Conservation (phyloP, 148 eudicot genomes). For the Arctostaphylos glauca region DNA sequence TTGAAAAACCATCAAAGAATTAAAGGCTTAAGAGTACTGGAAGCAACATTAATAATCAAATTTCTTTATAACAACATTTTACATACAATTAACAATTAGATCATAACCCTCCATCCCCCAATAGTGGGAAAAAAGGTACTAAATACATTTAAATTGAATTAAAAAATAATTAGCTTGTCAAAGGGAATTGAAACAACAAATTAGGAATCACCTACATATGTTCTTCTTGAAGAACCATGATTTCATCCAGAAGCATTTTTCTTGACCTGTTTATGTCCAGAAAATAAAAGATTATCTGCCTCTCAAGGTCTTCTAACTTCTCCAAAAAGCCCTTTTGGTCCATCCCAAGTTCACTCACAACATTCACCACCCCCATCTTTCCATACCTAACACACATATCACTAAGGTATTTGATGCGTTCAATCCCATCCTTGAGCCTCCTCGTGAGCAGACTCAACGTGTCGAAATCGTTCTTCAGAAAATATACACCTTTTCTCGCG, state of each 20-base stretch:
- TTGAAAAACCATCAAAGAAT: neutral
- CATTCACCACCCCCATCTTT: constrained; percentile 47
- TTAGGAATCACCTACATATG: neutral
- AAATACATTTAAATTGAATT: neutral
- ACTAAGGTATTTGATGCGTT: constrained; percentile 47
- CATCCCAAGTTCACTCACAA: constrained; percentile 41
- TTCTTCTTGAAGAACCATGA: constrained; percentile 13
- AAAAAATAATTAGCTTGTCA: neutral
- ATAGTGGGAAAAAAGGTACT: neutral
- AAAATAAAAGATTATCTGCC: constrained; percentile 63
- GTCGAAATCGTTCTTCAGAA: constrained; percentile 60
- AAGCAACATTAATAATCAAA: neutral
- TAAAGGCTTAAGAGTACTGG: neutral
- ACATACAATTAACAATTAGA: neutral
- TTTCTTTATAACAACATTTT: neutral
- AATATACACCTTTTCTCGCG: constrained; percentile 65
- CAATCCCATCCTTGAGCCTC: constrained; percentile 60
- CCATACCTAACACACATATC: constrained; percentile 53
- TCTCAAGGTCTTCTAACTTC: constrained; percentile 73
- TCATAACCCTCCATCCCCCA: neutral
- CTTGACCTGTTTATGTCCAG: constrained; percentile 73
- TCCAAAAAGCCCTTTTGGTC: constrained; percentile 48
- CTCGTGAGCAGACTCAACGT: constrained; percentile 60
- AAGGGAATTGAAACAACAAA: neutral
- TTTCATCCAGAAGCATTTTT: constrained; percentile 48